These are phyloP conservation scores for Hevea brasiliensis DNA, from an alignment of 345 rosid genomes.

Conservation along the genomic window DNA sequence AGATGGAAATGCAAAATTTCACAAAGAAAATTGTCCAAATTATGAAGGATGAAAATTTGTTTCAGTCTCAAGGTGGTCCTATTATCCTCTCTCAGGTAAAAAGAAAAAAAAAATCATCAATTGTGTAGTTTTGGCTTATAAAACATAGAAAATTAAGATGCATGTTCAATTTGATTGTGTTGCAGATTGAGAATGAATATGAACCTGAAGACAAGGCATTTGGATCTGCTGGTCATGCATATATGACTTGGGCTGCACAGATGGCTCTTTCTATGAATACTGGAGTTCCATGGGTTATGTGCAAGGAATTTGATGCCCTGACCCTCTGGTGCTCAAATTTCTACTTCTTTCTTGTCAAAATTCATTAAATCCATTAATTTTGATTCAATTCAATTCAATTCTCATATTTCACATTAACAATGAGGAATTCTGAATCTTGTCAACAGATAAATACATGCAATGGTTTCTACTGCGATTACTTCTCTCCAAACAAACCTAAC, in stretches of 20 bases:
- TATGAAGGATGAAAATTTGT: constrained; percentile 41
- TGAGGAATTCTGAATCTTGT: not conserved
- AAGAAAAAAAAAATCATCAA: not conserved
- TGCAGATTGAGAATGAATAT: constrained; percentile 36
- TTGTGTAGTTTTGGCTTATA: not conserved
- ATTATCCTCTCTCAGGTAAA: constrained; percentile 48
- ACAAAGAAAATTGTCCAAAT: constrained; percentile 40
- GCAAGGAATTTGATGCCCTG: constrained; percentile 38
- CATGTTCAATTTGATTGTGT: not conserved
- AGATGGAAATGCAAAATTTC: constrained; percentile 42
- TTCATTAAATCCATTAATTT: not conserved
- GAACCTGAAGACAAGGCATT: constrained; percentile 21
- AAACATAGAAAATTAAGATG: not conserved
- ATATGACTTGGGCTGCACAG: constrained; percentile 34
- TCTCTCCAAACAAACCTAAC: constrained; percentile 35
- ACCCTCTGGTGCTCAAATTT: constrained; percentile 19
- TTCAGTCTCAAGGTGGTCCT: constrained; percentile 48
- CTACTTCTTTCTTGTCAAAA: not conserved
- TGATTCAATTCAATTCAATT: not conserved
- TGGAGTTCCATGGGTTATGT: constrained; percentile 40
- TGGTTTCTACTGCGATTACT: constrained; percentile 31
- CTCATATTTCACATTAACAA: not conserved
- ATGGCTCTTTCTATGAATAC: constrained; percentile 29
- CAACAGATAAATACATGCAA: constrained; percentile 35
- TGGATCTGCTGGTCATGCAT: constrained; percentile 28